Evolutionary conservation across 1,139 yeast genomes (phyloP).

Genomic region (Candida glucosophila): DNA sequence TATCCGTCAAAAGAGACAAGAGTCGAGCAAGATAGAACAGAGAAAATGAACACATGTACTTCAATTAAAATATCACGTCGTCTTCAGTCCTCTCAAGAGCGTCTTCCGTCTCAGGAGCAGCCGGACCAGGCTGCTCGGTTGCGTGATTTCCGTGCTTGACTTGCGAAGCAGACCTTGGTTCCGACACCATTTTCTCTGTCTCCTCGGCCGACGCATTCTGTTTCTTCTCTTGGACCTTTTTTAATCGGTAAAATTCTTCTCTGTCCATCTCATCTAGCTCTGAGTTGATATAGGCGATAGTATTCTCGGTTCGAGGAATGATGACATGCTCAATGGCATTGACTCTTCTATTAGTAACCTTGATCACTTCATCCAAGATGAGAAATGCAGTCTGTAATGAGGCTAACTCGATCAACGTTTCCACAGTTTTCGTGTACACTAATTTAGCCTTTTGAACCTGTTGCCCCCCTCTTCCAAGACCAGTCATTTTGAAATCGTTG

Average conservation of each 20-base stretch:
- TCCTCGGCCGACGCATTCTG: slow-evolving; percentile 70
- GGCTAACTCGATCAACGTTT: slow-evolving; percentile 90
- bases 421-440: slow-evolving; percentile 91
- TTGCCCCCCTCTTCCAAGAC: slow-evolving; percentile 97
- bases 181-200: too few relatives aligned
- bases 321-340: slow-evolving; percentile 98
- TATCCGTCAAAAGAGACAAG: too few relatives aligned
- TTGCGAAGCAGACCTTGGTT: too few relatives aligned
- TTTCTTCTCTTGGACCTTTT: slow-evolving; percentile 95
- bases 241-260: slow-evolving; percentile 93
- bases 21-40: too few relatives aligned
- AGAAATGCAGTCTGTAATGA: slow-evolving; percentile 93
- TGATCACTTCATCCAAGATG: slow-evolving; percentile 92
- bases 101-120: slow-evolving; percentile 10
- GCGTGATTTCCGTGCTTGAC: too few relatives aligned
- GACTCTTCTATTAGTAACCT: slow-evolving; percentile 95
- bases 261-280: slow-evolving; percentile 96
- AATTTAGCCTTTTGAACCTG: slow-evolving; percentile 92
- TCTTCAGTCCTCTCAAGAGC: slow-evolving; percentile 33
- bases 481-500: slow-evolving; percentile 92
- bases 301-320: slow-evolving; percentile 94
- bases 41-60: too few relatives aligned
- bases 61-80: slow-evolving; percentile 35
- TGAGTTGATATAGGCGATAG: slow-evolving; percentile 85
- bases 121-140: too few relatives aligned